Conservation (phyloP, 2,329 filamentous ascomycete species). For the Claviceps digitariae region DNA sequence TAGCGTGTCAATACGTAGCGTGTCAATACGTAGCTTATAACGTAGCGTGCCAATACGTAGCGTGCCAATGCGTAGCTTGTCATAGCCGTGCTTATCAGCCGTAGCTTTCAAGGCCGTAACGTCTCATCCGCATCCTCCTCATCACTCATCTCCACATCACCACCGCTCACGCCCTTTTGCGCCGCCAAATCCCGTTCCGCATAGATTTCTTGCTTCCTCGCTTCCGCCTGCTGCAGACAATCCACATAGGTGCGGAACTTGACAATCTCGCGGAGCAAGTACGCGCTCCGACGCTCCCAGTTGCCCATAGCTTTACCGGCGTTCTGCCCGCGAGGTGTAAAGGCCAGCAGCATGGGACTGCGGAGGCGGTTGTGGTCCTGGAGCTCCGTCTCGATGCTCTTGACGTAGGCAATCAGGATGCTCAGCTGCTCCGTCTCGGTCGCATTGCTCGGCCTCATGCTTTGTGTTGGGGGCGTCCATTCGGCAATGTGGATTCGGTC, state of each 20-base stretch:
- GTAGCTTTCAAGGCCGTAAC: constrained; percentile 15
- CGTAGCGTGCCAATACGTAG: too few relatives aligned
- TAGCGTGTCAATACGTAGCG: too few relatives aligned
- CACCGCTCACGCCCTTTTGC: constrained; percentile 31
- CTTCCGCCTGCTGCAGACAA: constrained; percentile 57
- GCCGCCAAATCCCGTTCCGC: constrained; percentile 38
- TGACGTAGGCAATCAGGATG: constrained; percentile 64
- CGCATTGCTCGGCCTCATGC: constrained; percentile 70
- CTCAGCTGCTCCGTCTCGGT: constrained; percentile 70
- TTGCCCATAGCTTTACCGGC: constrained; percentile 78
- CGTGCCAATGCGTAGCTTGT: too few relatives aligned
- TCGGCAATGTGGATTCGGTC: constrained; percentile 76
- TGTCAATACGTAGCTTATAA: too few relatives aligned
- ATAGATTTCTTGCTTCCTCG: constrained; percentile 58
- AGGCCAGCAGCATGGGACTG: constrained; percentile 76
- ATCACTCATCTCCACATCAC: constrained; percentile 21
- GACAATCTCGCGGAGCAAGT: constrained; percentile 84
- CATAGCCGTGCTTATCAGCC: too few relatives aligned
- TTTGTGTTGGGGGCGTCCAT: constrained; percentile 81
- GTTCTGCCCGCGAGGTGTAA: constrained; percentile 73
- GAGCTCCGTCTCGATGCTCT: constrained; percentile 73
- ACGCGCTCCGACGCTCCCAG: constrained; percentile 92
- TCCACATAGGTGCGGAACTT: constrained; percentile 96
- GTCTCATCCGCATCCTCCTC: constrained; percentile 23
- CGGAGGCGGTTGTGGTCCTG: constrained; percentile 79